Evolutionary conservation across 306 rosid genomes (phyloP).

Genomic region (Lathyrus oleraceus): DNA sequence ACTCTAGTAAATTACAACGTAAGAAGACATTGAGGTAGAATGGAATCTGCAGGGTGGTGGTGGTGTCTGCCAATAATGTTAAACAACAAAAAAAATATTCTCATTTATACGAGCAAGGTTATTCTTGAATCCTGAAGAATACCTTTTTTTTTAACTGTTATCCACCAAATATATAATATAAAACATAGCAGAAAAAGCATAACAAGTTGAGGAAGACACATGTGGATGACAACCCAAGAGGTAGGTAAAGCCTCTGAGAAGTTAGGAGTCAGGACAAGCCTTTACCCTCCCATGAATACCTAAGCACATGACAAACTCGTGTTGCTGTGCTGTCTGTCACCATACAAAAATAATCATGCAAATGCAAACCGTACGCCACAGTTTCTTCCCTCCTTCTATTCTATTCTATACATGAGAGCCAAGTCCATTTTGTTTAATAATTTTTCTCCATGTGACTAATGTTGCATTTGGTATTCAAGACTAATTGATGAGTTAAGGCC

Average conservation of each 20-base stretch:
- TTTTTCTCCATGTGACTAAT: slow-evolving; percentile 39
- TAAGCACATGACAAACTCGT: slow-evolving; percentile 71
- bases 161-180: slow-evolving; percentile 31
- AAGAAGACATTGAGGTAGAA: slow-evolving; percentile 29
- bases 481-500: slow-evolving; percentile 16
- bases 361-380: slow-evolving; percentile 37
- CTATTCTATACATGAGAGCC: slow-evolving; percentile 1
- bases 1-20: not conserved
- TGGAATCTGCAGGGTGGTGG: slow-evolving; percentile 32
- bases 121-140: slow-evolving; percentile 17
- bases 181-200: slow-evolving; percentile 21
- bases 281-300: slow-evolving; percentile 44
- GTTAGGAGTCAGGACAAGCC: slow-evolving; percentile 52
- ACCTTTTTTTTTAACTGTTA: slow-evolving; percentile 31
- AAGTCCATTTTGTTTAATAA: slow-evolving; percentile 5
- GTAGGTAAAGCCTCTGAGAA: slow-evolving; percentile 61
- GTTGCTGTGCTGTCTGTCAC: slow-evolving; percentile 65
- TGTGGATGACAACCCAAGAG: slow-evolving; percentile 63
- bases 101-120: slow-evolving; percentile 16
- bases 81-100: not conserved
- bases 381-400: not conserved
- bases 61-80: slow-evolving; percentile 40
- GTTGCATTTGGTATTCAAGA: slow-evolving; percentile 32
- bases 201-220: slow-evolving; percentile 41
- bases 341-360: slow-evolving; percentile 33